Base-by-base conservation (phyloP, 179 eudicot genomes). In the Dionaea muscipula region DNA sequence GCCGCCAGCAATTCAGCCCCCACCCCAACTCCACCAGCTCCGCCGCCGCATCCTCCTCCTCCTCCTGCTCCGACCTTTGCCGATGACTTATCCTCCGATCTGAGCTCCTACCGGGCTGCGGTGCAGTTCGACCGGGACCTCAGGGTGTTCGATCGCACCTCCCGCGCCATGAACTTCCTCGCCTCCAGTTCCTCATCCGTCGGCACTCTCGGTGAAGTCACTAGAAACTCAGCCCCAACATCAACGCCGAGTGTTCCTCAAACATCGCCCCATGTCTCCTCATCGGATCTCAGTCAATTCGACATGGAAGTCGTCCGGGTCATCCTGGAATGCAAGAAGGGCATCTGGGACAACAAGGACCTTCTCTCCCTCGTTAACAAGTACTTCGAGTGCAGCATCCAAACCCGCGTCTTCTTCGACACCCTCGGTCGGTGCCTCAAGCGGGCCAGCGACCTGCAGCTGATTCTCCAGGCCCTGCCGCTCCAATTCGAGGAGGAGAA, bases 271-370 rank as follows among this genome's bases (percentile, higher is more conserved):
- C 70, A 18, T 55, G 57, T 9, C 38, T 58, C 55, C 51, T 70
- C 26, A 26, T 47, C 51, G 70, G 64, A 1, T 53, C 46, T 70
- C 24, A 59, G 70, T 39, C 70, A 69, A 40, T 74, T 74, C 10
- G 64, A 70, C 57, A 47, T 51, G 35, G 66, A 64, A 39, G 74
- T 64, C 24, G 70, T 65, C 39, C 21, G 51, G 1, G 41, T 47
- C 47, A 65, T 70, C 49, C 61, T 64, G 26, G 26, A 65, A 13
- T 70, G 54, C 49, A 65, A 65, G 51, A 23, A 51, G 27, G 74
- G 64, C 47, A 56, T 65, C 19, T 64, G 70, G 74, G 44, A 65
- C 7, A 40, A 55, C 56, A 23, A 35, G 19, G 74, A 70, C 14
- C 33, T 70, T 12, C 53, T 50, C 38, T 66, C 60, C 41, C 53